Evolutionary conservation across 305 asterid species (phyloP), one percentile per base, ranked within the genome.

Genomic region (Solanum chacoense): DNA sequence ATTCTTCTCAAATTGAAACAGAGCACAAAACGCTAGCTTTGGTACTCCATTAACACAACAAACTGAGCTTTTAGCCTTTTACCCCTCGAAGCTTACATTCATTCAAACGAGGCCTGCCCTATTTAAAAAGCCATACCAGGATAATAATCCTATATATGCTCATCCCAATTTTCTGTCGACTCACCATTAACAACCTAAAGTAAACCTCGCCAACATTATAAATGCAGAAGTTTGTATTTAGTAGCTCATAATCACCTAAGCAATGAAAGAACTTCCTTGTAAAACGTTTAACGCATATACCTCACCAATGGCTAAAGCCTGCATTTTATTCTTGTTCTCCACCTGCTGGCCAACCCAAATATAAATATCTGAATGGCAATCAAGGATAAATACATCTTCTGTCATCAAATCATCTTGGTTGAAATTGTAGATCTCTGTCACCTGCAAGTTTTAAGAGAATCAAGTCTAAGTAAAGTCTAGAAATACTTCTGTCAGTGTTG

Each of bases 321-420:
- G 92, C 90, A 45, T 88, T 93, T 93, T 98, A 32, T 88, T 92
- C 92, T 95, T 94, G 36, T 92, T 69, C 40, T 95, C 98, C 38
- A 96, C 99, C 72, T 93, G 93, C 85, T 93, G 95, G 85, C 99
- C 99, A 6, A 98, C 95, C 99, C 99, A 98, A 84, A 98, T 95
- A 91, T 90, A 96, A 88, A 98, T 94, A 90, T 93, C 96, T 24
- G 95, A 93, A 88, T 90, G 93, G 92, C 98, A 96, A 91, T 96
- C 96, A 69, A 98, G 94, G 92, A 98, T 93, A 95, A 95, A 95
- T 79, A 95, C 88, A 87, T 98, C 99, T 92, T 98, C 99, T 36
- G 99, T 95, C 99, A 95, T 94, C 71, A 98, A 95, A 92, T 98
- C 99, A 91, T 96, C 99, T 92, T 98, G 99, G 93, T 90, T 89